Percentiles rank a stretch among this genome's conserved stretches.
Conservation (phyloP, 352 stramenopile genomes). For the Phytophthora chlamydospora region DNA sequence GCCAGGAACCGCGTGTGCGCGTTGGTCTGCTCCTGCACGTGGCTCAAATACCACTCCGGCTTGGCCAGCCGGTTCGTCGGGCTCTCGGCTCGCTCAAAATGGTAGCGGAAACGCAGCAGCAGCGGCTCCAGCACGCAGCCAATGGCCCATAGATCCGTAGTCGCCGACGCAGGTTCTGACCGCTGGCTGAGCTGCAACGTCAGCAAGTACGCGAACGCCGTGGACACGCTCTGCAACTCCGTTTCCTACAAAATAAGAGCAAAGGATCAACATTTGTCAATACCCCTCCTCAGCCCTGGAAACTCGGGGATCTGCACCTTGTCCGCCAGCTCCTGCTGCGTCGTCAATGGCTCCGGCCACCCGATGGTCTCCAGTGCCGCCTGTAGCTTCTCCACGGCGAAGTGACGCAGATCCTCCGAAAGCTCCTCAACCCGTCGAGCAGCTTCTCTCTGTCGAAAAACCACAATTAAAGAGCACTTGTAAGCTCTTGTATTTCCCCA, state of each 20-base stretch:
- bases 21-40: constrained; percentile 66
- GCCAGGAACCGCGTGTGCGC: constrained; percentile 52
- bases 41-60: constrained; percentile 74
- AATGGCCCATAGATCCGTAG: constrained; percentile 64
- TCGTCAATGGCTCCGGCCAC: constrained; percentile 52
- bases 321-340: constrained; percentile 34
- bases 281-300: constrained; percentile 3
- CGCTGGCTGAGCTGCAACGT: constrained; percentile 63
- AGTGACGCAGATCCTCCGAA: constrained; percentile 51
- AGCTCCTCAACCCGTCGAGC: constrained; percentile 50
- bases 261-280: constrained; percentile 8
- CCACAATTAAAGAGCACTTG: constrained; percentile 3
- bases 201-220: constrained; percentile 61
- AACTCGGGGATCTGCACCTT: constrained; percentile 28
- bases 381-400: constrained; percentile 63
- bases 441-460: constrained; percentile 46
- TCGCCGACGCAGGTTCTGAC: constrained; percentile 9
- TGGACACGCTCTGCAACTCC: constrained; percentile 37
- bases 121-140: constrained; percentile 65
- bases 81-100: constrained; percentile 74
- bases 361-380: constrained; percentile 43
- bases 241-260: constrained; percentile 26
- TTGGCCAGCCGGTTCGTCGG: constrained; percentile 75
- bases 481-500: not conserved
- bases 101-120: constrained; percentile 68